A percentile compares a stretch with the other conserved stretches of the same genome.
These are phyloP conservation scores for Cladosporium sp. DNA, from an alignment of 2,329 filamentous ascomycete species.

Conservation along the genomic window DNA sequence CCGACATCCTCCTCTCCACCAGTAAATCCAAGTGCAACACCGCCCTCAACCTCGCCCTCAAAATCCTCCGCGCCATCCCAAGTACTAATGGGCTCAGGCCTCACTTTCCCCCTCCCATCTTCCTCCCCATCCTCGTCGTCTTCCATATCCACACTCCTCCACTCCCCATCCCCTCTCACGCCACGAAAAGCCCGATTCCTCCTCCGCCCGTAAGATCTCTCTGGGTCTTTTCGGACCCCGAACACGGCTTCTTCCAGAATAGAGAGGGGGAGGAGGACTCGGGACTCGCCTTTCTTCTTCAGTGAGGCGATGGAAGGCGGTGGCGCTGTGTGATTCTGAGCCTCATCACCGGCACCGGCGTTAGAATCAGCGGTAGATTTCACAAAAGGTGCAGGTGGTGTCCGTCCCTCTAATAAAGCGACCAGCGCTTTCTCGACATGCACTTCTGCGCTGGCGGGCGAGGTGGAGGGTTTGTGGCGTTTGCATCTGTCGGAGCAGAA, in stretches of 20 bases:
- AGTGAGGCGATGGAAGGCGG: not conserved
- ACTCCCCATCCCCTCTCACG: constrained; percentile 36
- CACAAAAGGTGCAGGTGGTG: constrained; percentile 18
- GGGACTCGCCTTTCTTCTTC: constrained; percentile 46
- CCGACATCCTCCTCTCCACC: constrained; percentile 31
- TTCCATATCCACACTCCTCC: constrained; percentile 44
- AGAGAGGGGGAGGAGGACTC: constrained; percentile 48
- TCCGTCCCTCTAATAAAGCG: constrained; percentile 34
- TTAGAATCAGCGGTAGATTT: no score
- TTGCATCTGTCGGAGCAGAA: constrained; percentile 58
- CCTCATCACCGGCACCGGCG: no score
- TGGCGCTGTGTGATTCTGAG: not conserved
- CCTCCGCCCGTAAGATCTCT: constrained; percentile 42
- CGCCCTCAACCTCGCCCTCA: constrained; percentile 6
- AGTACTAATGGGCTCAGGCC: constrained; percentile 6
- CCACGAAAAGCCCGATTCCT: constrained; percentile 44
- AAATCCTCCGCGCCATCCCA: constrained; percentile 9
- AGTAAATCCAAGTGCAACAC: not conserved
- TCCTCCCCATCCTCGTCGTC: constrained; percentile 28
- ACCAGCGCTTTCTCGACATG: constrained; percentile 52
- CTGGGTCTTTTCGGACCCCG: constrained; percentile 41
- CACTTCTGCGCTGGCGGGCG: constrained; percentile 38
- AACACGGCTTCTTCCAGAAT: constrained; percentile 51
- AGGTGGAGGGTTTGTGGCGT: constrained; percentile 45
- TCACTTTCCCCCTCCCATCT: constrained; percentile 13